Evolutionary conservation across 352 stramenopile genomes (phyloP).

Genomic region (Pythium brassicae): DNA sequence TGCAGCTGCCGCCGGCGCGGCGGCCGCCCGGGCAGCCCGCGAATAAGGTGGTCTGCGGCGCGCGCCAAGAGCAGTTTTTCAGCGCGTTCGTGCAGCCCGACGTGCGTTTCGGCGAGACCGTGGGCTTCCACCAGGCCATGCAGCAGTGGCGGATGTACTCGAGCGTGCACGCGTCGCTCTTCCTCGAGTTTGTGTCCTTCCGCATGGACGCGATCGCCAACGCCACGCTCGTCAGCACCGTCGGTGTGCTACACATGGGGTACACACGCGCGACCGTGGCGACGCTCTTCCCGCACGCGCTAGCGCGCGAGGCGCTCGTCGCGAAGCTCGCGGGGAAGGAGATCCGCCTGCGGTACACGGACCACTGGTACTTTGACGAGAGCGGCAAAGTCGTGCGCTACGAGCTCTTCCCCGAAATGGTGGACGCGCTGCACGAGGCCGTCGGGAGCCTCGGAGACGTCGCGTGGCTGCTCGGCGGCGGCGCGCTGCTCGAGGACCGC

Average conservation of each 20-base stretch:
- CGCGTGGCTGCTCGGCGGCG: slow-evolving; percentile 16
- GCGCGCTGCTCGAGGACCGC: slow-evolving; percentile 8
- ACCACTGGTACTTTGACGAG: slow-evolving; percentile 27
- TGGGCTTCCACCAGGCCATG: slow-evolving; percentile 7
- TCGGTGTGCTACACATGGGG: slow-evolving; percentile 24
- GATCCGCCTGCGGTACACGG: slow-evolving; percentile 23
- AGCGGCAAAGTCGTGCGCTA: slow-evolving; percentile 12
- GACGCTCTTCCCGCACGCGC: slow-evolving; percentile 30
- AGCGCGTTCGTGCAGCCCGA: slow-evolving; percentile 3
- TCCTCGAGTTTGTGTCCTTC: slow-evolving; percentile 13
- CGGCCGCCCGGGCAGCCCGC: not conserved
- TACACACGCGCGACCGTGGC: slow-evolving; percentile 30
- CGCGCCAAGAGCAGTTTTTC: slow-evolving; percentile 12
- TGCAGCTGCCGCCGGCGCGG: slow-evolving; percentile 1
- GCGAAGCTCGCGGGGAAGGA: slow-evolving; percentile 25
- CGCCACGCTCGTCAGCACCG: slow-evolving; percentile 14
- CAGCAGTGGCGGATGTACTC: slow-evolving; percentile 20
- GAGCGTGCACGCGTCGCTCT: slow-evolving; percentile 12
- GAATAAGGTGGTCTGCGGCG: slow-evolving; percentile 1
- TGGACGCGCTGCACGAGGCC: slow-evolving; percentile 23
- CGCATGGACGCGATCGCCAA: slow-evolving; percentile 9
- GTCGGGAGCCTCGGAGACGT: slow-evolving; percentile 24
- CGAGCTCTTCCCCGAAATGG: slow-evolving; percentile 22
- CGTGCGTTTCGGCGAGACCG: slow-evolving; percentile 10
- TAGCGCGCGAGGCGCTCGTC: slow-evolving; percentile 22